These are phyloP conservation scores for Colletotrichum godetiae DNA, from an alignment of 2,329 filamentous ascomycete genomes.

Conservation along the genomic window DNA sequence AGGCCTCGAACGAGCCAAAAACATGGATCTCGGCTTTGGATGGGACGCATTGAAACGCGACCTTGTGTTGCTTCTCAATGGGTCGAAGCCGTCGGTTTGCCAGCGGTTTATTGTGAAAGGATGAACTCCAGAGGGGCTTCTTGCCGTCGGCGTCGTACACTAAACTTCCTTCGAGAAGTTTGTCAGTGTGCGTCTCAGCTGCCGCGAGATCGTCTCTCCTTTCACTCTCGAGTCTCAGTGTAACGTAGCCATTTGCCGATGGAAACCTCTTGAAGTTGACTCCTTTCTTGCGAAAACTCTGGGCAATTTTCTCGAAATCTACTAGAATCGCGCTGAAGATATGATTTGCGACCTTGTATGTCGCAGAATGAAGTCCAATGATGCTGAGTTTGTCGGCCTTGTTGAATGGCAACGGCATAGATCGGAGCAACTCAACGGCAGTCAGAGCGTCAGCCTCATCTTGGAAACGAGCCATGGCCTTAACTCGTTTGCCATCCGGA, in stretches of 20 bases:
- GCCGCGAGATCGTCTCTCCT: constrained; percentile 42
- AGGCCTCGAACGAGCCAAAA: constrained; percentile 40
- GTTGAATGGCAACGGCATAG: constrained; percentile 44
- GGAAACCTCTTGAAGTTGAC: constrained; percentile 43
- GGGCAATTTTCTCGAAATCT: constrained; percentile 41
- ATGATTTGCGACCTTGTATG: constrained; percentile 49
- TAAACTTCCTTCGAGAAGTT: constrained; percentile 46
- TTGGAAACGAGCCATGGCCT: constrained; percentile 52
- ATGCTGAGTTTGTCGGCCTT: constrained; percentile 48
- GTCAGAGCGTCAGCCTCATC: constrained; percentile 49
- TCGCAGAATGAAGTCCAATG: constrained; percentile 48
- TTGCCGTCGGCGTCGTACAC: constrained; percentile 38
- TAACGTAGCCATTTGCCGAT: constrained; percentile 41
- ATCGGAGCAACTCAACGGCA: constrained; percentile 46
- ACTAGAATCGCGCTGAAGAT: constrained; percentile 47
- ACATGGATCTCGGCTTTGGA: constrained; percentile 43
- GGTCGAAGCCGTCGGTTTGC: not conserved
- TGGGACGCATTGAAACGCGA: constrained; percentile 45
- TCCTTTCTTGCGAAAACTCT: constrained; percentile 45
- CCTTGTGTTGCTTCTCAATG: constrained; percentile 17
- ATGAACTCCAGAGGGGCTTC: constrained; percentile 46
- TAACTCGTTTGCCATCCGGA: constrained; percentile 46
- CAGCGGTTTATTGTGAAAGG: constrained; percentile 35
- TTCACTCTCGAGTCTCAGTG: constrained; percentile 52
- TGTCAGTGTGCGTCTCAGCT: constrained; percentile 46